These are phyloP conservation scores for Dryas drummondii DNA, from an alignment of 306 rosid species.

Conservation along the genomic window DNA sequence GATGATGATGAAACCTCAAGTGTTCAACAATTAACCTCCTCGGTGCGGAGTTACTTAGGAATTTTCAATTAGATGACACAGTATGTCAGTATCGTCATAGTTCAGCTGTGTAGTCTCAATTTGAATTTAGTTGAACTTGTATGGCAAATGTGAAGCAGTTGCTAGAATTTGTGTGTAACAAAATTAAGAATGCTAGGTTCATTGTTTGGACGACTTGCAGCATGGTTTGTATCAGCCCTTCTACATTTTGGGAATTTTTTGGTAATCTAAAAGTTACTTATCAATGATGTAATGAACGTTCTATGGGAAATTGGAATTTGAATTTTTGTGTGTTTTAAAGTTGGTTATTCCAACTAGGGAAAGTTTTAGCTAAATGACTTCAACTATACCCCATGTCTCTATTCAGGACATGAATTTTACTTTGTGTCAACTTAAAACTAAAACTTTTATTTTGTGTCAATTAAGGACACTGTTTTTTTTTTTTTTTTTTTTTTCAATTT, in stretches of 20 bases:
- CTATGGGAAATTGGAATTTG: neutral
- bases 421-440: too few species aligned
- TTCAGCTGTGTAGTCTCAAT: neutral
- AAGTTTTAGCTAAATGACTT: too few species aligned
- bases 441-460: too few species aligned
- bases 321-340: neutral
- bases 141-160: neutral
- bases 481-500: too few species aligned
- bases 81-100: neutral
- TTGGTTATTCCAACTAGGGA: too few species aligned
- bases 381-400: too few species aligned
- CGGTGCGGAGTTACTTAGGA: neutral
- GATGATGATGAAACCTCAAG: neutral
- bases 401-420: too few species aligned
- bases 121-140: neutral
- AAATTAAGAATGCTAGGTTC: neutral
- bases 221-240: neutral
- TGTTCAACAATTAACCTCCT: neutral
- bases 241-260: neutral
- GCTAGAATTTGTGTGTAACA: neutral
- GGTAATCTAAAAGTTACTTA: neutral
- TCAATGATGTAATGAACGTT: neutral
- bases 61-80: neutral
- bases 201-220: neutral
- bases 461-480: too few species aligned